These are phyloP conservation scores for Gliomastix tumulicola DNA, from an alignment of 2,329 filamentous ascomycete species.

Conservation along the genomic window DNA sequence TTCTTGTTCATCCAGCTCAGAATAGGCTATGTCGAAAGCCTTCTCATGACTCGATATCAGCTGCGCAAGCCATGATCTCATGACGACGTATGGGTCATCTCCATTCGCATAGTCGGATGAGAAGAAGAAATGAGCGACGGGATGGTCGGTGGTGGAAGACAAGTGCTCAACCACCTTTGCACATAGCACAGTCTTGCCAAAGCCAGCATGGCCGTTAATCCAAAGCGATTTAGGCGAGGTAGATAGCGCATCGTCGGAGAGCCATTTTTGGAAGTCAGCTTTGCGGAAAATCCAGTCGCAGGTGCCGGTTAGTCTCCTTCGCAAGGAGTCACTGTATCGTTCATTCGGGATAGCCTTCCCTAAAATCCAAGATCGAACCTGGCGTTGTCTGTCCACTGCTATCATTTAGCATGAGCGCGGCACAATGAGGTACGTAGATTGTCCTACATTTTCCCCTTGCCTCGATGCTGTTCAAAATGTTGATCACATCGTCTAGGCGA, in stretches of 20 bases:
- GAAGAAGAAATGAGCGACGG: constrained; percentile 22
- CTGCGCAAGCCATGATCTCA: constrained; percentile 22
- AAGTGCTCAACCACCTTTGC: constrained; percentile 18
- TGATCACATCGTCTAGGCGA: no score
- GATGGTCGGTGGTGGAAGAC: rapidly evolving
- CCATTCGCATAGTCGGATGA: constrained; percentile 16
- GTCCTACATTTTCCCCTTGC: constrained; percentile 2
- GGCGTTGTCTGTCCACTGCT: constrained; percentile 2
- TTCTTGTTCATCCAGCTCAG: no score
- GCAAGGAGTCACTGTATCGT: constrained; percentile 10
- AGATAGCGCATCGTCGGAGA: constrained; percentile 3
- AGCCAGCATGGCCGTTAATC: constrained; percentile 18
- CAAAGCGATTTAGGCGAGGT: constrained; percentile 14
- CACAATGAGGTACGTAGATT: no score
- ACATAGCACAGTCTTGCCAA: constrained; percentile 24
- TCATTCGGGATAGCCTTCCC: constrained; percentile 5
- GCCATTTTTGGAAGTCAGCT: constrained; percentile 10
- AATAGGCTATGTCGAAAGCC: no score
- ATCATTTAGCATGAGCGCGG: neutral
- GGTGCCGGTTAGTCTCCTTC: constrained; percentile 11
- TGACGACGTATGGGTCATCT: constrained; percentile 12
- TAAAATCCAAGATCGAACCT: constrained; percentile 10
- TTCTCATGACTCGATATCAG: constrained; percentile 3
- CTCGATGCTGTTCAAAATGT: no score
- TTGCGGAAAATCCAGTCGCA: constrained; percentile 17